A percentile compares a stretch with the other conserved stretches of the same genome.
Conservation (phyloP, 2,329 filamentous ascomycete species). For the Monosporascus sp. region DNA sequence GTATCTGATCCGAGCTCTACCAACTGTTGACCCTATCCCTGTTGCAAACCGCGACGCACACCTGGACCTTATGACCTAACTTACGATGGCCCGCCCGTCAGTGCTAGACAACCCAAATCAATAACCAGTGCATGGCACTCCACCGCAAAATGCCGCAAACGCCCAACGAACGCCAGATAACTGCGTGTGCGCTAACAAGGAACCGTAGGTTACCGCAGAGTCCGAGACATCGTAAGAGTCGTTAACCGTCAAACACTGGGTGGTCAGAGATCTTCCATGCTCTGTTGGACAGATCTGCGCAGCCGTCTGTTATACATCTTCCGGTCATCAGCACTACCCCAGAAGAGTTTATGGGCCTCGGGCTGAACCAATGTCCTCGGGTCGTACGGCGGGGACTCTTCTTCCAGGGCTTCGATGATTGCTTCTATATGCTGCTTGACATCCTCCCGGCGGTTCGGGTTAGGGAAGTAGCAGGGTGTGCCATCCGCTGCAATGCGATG, state of each 20-base stretch:
- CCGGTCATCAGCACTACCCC: constrained; percentile 73
- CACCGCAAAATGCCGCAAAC: too few relatives aligned
- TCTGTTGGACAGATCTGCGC: constrained; percentile 68
- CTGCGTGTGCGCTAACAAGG: background rate
- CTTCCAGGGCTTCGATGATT: constrained; percentile 77
- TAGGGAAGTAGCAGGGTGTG: constrained; percentile 74
- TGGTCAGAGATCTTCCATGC: constrained; percentile 49
- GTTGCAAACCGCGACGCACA: too few relatives aligned
- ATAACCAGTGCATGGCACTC: too few relatives aligned
- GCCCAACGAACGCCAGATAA: too few relatives aligned
- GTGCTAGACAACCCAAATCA: too few relatives aligned
- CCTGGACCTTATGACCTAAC: too few relatives aligned
- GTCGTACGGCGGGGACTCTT: constrained; percentile 83
- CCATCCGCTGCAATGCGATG: constrained; percentile 78
- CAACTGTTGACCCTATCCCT: too few relatives aligned
- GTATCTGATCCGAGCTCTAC: too few relatives aligned
- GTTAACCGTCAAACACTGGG: background rate
- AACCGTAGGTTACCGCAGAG: background rate
- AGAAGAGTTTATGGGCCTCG: constrained; percentile 80
- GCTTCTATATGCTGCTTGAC: constrained; percentile 78
- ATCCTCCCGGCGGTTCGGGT: constrained; percentile 59
- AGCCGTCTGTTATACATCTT: constrained; percentile 80
- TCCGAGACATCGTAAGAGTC: background rate
- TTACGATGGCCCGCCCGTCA: too few relatives aligned
- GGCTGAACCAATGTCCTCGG: constrained; percentile 81